Base-by-base conservation (phyloP, 768 basidiomycete genomes). In the Ramaria sp. region DNA sequence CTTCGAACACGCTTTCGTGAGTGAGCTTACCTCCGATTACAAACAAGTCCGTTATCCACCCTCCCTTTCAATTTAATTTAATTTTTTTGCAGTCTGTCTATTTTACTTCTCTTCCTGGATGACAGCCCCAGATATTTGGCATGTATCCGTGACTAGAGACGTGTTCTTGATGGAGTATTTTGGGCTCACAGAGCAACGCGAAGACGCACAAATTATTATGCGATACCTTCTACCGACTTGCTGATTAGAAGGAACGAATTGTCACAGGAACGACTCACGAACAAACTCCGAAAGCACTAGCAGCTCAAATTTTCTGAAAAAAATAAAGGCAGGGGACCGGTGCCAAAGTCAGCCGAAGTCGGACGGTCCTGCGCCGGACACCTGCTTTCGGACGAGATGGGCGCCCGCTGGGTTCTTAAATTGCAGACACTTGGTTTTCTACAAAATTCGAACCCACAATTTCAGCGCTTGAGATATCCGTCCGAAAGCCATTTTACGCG, bases 351-450 rank as follows among this genome's bases (percentile, higher is more conserved):
- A 22, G n/a, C 39, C n/a, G 20, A 22, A 7, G 39, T 41, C 39
- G 39, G 39, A 2, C 18, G n/a, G 39, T n/a, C 5, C 39, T 22
- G 6, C 39, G 16, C 39, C 39, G n/a, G 39, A n/a, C 39, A 8
- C 39, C 45, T 47, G 28, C 45, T 47, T 47, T 47, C 10, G 45
- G 45, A 24, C 9, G 45, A 47, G 25, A 47, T 47, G 45, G 45
- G 45, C 45, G 45, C 45, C 45, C 45, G 45, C 45, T 27, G 45
- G 45, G 39, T 41, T 41, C 20, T 2, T 47, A 27, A 15, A 24
- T 47, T 27, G 9, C 25, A 47, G 5, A 47, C 9, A 43, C 18
- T 43, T 7, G 9, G 42, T 47, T 47, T 47, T 2, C n/a, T 18
- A 47, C 25, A 16, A 47, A 47, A 25, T 47, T n/a, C 9, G 42